Base-by-base conservation (phyloP, 176 grass and related monocot species). In the Miscanthus lutarioriparius region DNA sequence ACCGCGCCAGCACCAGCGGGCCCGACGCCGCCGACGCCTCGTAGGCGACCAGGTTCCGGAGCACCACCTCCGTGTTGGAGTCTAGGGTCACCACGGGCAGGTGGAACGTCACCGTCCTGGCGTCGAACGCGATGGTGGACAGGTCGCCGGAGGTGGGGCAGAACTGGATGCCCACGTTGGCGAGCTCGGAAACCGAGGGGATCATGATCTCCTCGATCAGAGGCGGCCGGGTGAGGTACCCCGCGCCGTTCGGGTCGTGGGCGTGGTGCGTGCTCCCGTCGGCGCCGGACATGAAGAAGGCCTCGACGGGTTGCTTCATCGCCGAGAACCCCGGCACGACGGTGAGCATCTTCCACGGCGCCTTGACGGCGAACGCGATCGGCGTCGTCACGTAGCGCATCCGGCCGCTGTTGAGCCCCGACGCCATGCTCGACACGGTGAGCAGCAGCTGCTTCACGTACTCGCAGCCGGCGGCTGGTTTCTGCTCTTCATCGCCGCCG, bases 201-300 rank as follows among this genome's bases (percentile, higher is more conserved):
- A 94, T 76, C 92, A 94, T 94, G 88, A 94, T 97, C 86, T 94
- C 92, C 83, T 97, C 95, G 30, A 94, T 86, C 81, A 92, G 76
- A 14, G 95, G 95, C 1, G 92, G 78, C 6, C 76, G 86, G 70
- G 84, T 86, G 22, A 90, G 76, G 15, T 27, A 63, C 12, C 35
- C 51, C 8, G 56, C 22, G 56, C 58, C 26, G 3, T 63, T 80
- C 32, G 23, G 36, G 74, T 93, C 88, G 16, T 83, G 70, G 12
- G 36, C 33, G 33, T 35, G 37, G 6, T 78, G 38, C 10, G 70
- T 36, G 77, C 70, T 82, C 23, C 43, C 87, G 19, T 90, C 82
- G 38, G 41, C 65, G 10, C 26, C 62, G 5, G 68, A 43, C 68
- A 43, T 62, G 80, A 94, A 89, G 45, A 94, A 84, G 27, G 77